Evolutionary conservation across 257 asterid species (phyloP).

Genomic region (Vinca minor): DNA sequence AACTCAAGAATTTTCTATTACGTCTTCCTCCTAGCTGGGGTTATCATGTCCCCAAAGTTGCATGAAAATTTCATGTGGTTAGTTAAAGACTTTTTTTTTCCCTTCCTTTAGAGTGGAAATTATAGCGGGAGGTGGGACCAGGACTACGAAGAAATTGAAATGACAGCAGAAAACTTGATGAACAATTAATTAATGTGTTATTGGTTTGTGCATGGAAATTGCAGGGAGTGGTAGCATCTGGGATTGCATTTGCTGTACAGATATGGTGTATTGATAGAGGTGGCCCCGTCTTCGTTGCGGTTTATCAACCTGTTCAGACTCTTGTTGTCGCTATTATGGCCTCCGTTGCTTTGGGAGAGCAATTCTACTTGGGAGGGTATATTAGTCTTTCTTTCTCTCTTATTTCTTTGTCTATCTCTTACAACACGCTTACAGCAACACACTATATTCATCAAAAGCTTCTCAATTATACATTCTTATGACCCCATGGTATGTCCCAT

Average conservation of each 20-base stretch:
- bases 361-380: conserved; percentile 94
- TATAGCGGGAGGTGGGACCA: too few relatives aligned
- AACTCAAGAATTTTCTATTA: not conserved
- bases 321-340: conserved; percentile 90
- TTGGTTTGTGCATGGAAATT: too few relatives aligned
- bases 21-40: not conserved
- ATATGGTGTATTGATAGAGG: conserved; percentile 99
- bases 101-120: too few relatives aligned
- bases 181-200: conserved; percentile 3
- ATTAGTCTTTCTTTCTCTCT: not conserved
- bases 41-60: conserved; percentile 1
- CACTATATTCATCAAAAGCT: too few relatives aligned
- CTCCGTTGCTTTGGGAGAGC: conserved; percentile 67
- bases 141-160: conserved; percentile 15
- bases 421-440: too few relatives aligned
- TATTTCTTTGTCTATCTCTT: not conserved
- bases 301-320: conserved; percentile 98
- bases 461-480: conserved; percentile 17
- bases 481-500: conserved; percentile 17
- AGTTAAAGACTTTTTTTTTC: conserved; percentile 11
- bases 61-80: conserved; percentile 13
- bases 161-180: conserved; percentile 10
- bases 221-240: conserved; percentile 99
- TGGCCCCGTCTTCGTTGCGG: conserved; percentile 98
- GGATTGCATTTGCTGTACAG: conserved; percentile 98